Conservation (phyloP, 2,329 filamentous ascomycete genomes). For the Nemania sp. region DNA sequence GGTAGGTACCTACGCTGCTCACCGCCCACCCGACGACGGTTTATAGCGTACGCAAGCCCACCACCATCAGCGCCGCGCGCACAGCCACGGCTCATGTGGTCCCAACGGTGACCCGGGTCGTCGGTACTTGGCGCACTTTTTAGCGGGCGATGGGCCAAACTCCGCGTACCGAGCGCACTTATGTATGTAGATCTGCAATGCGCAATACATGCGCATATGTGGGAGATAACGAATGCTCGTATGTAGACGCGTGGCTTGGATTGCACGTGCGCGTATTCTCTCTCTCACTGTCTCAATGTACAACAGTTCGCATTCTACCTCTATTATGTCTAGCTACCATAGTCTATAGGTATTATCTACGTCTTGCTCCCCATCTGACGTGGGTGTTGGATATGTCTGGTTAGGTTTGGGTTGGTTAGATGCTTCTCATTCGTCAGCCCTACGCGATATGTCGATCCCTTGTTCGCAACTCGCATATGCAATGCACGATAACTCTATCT, state of each 20-base stretch:
- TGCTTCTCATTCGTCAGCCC: constrained; percentile 17
- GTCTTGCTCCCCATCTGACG: constrained; percentile 2
- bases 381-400: background rate
- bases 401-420: background rate
- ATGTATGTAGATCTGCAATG: background rate
- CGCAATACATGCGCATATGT: background rate
- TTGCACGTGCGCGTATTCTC: background rate
- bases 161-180: background rate
- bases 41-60: constrained; percentile 28
- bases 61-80: constrained; percentile 9
- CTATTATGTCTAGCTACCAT: background rate
- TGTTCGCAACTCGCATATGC: constrained; percentile 24
- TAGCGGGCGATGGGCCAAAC: background rate
- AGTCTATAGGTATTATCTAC: background rate
- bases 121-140: constrained; percentile 1
- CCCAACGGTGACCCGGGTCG: constrained; percentile 9
- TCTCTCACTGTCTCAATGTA: background rate
- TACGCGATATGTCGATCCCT: background rate
- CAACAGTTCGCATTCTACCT: background rate
- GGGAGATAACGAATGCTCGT: background rate
- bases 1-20: background rate
- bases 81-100: constrained; percentile 27
- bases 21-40: constrained; percentile 9
- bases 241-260: constrained; percentile 9
- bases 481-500: constrained; percentile 9